Conservation (phyloP, 1,284 basidiomycete species). For the Sporisorium reilianum region DNA sequence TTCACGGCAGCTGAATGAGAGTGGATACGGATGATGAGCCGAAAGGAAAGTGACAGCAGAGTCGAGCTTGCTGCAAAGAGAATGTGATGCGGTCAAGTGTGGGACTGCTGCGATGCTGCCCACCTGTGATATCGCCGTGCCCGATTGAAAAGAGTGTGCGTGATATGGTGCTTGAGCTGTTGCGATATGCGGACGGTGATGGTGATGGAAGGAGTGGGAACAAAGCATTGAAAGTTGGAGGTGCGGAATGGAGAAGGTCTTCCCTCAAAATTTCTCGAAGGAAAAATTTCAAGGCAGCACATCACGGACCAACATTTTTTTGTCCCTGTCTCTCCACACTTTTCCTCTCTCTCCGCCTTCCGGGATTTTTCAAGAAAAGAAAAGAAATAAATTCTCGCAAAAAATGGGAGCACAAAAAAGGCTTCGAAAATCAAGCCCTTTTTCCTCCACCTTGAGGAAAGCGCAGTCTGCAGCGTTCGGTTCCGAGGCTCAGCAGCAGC, state of each 20-base stretch:
- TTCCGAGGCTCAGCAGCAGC: slow-evolving; percentile 2
- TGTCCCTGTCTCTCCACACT: not conserved
- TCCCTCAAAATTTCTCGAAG: slow-evolving; percentile 6
- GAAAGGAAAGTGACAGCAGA: not conserved
- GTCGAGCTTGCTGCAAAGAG: slow-evolving; percentile 2
- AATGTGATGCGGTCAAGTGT: slow-evolving; percentile 1
- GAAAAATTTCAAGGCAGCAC: slow-evolving; percentile 35
- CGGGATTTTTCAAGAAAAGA: not conserved
- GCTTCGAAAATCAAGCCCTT: not conserved
- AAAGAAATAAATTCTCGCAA: too few relatives aligned
- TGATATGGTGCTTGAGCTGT: too few relatives aligned
- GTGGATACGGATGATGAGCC: not conserved
- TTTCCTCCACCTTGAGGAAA: not conserved
- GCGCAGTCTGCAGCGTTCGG: slow-evolving; percentile 10
- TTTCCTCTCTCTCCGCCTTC: slow-evolving; percentile 1
- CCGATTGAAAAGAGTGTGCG: not conserved
- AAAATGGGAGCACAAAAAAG: not conserved
- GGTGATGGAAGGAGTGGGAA: not conserved
- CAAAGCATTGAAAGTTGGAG: not conserved
- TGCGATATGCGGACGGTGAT: too few relatives aligned
- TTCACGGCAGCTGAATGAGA: not conserved
- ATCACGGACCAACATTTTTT: slow-evolving; percentile 15
- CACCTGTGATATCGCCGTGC: not conserved
- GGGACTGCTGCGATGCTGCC: slow-evolving; percentile 3
- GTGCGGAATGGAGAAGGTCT: not conserved